Evolutionary conservation across 768 basidiomycete species (phyloP).

Genomic region (Boletus tomentosulus): DNA sequence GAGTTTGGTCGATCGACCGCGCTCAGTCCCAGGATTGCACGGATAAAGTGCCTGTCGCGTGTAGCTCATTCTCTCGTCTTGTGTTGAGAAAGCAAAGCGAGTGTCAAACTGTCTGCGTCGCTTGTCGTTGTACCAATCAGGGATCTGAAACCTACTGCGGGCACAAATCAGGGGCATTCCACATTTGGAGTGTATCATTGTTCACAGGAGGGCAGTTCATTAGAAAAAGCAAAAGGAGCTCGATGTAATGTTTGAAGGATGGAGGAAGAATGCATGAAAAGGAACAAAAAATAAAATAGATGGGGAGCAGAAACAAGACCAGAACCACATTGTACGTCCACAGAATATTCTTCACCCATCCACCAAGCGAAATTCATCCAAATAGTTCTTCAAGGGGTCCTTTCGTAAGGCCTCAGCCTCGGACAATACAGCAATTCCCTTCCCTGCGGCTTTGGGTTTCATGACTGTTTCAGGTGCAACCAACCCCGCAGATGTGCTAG

Average conservation of each 20-base stretch:
- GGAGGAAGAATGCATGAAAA: neutral
- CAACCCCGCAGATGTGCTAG: constrained; percentile 26
- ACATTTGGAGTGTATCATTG: constrained; percentile 2
- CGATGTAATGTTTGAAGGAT: constrained; percentile 1
- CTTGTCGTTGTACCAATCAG: constrained; percentile 2
- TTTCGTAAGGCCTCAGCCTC: constrained; percentile 77
- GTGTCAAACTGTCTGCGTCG: neutral
- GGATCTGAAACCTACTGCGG: constrained; percentile 9
- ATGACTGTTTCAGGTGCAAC: constrained; percentile 55
- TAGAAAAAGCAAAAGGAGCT: neutral
- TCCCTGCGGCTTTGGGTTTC: constrained; percentile 53
- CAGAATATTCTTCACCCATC: constrained; percentile 20
- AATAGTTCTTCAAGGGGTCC: constrained; percentile 79
- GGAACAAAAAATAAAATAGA: constrained; percentile 4
- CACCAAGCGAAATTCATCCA: constrained; percentile 16
- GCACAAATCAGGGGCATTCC: constrained; percentile 17
- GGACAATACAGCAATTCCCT: constrained; percentile 42
- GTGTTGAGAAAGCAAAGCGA: neutral
- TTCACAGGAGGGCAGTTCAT: neutral
- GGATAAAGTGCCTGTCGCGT: constrained; percentile 52
- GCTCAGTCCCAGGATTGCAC: constrained; percentile 63
- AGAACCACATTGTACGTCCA: neutral
- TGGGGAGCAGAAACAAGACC: constrained; percentile 10
- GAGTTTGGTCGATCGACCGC: constrained; percentile 71
- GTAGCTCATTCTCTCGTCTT: constrained; percentile 41